Conservation (phyloP, 306 rosid genomes). For the Neltuma alba region DNA sequence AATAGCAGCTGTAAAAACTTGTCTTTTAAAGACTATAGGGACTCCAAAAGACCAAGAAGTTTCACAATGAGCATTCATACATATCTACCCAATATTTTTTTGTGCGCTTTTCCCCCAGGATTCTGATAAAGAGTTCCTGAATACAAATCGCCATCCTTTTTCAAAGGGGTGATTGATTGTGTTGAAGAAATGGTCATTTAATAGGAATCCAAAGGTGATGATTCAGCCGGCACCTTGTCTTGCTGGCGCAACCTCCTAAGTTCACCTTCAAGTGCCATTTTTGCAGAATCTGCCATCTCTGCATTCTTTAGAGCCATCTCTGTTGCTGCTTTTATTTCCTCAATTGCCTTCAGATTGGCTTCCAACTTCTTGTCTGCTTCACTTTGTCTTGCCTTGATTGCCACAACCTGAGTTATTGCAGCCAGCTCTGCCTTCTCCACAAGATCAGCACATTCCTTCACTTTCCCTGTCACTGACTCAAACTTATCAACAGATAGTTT, state of each 20-base stretch:
- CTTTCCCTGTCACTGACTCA: conserved; percentile 58
- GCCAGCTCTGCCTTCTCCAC: conserved; percentile 67
- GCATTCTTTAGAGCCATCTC: conserved; percentile 79
- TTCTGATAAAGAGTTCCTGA: conserved; percentile 10
- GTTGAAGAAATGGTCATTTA: conserved; percentile 14
- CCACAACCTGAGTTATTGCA: conserved; percentile 51
- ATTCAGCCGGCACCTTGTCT: conserved; percentile 42
- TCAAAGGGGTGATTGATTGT: conserved; percentile 5
- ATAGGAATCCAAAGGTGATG: conserved; percentile 19
- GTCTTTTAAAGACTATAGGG: background rate
- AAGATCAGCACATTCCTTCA: conserved; percentile 56
- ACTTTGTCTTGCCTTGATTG: conserved; percentile 48
- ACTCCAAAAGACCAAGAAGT: conserved; percentile 3
- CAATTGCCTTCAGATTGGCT: conserved; percentile 73
- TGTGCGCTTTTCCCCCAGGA: background rate
- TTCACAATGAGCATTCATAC: conserved; percentile 29
- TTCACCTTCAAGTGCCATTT: conserved; percentile 63
- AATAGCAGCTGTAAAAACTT: conserved; percentile 10
- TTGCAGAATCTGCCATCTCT: conserved; percentile 80
- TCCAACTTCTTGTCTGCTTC: conserved; percentile 64
- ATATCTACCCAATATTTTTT: too few relatives aligned
- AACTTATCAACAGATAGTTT: conserved; percentile 61
- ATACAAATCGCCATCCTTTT: conserved; percentile 26
- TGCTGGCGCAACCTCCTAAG: conserved; percentile 66
- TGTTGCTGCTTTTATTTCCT: conserved; percentile 79